Percentiles rank a stretch among this genome's conserved stretches.
phyloP scores from a whole-genome alignment of 768 basidiomycete genomes.

The Omphalotus guepiniiformis region DNA sequence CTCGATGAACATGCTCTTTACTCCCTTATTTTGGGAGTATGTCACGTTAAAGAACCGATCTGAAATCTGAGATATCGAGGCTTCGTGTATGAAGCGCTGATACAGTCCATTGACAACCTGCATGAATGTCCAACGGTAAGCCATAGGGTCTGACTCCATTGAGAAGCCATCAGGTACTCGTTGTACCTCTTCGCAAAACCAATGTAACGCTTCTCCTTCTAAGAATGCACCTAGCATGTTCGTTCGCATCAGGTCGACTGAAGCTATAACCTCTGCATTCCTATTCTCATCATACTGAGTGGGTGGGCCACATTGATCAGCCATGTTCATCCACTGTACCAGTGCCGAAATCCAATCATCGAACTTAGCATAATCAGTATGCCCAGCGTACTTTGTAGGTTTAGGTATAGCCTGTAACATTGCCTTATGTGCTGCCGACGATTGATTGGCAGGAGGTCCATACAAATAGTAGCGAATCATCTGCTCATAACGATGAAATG shows the following conservation, averaged over 20 bases:
- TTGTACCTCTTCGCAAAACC: slow-evolving; percentile 1
- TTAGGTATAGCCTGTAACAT: too few species aligned
- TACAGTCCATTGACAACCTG: slow-evolving; percentile 2
- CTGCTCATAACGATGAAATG: not conserved
- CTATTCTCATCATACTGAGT: not conserved
- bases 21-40: not conserved
- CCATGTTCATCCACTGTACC: not conserved
- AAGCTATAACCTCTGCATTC: not conserved
- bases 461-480: not conserved
- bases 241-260: not conserved
- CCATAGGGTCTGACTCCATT: not conserved
- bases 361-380: not conserved
- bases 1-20: not conserved
- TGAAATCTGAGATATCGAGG: not conserved
- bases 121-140: slow-evolving; percentile 4
- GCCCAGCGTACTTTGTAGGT: not conserved
- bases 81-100: not conserved
- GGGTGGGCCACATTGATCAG: slow-evolving; percentile 1
- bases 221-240: slow-evolving; percentile 1
- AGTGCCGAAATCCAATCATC: not conserved
- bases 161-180: not conserved
- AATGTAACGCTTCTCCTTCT: not conserved
- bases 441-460: not conserved
- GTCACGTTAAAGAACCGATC: not conserved
- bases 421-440: too few species aligned